Evolutionary conservation across 805 yeast species (phyloP).

Genomic region (Spathaspora hagerdaliae): DNA sequence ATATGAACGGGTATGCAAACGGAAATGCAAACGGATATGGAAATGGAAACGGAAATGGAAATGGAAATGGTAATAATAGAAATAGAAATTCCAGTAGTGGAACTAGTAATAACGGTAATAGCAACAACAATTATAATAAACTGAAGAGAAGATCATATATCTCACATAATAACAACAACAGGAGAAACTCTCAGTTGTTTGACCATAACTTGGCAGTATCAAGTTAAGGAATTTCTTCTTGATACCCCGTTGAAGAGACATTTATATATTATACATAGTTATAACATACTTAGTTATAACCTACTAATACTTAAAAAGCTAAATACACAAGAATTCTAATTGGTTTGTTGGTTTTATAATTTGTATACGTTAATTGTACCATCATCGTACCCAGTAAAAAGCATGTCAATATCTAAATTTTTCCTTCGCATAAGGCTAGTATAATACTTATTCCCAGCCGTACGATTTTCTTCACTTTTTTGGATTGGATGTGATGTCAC

Average conservation of each 20-base stretch:
- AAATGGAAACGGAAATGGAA: background rate
- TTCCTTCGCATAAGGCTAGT: background rate
- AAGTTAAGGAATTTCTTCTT: background rate
- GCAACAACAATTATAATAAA: constrained; percentile 9
- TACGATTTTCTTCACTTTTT: background rate
- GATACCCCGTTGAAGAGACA: background rate
- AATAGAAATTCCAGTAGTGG: constrained; percentile 6
- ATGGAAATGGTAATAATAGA: constrained; percentile 4
- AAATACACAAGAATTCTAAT: background rate
- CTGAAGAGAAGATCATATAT: constrained; percentile 28
- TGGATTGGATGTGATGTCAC: no score
- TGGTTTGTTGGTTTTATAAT: background rate
- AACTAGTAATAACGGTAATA: constrained; percentile 5
- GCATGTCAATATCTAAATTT: constrained; percentile 3
- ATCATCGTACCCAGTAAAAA: constrained; percentile 50
- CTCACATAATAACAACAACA: constrained; percentile 10
- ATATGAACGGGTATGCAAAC: background rate
- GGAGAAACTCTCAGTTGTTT: constrained; percentile 11
- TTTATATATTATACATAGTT: no score
- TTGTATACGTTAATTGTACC: constrained; percentile 45
- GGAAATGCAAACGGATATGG: background rate
- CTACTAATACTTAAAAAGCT: no score
- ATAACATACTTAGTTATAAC: no score
- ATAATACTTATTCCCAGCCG: background rate
- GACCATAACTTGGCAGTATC: constrained; percentile 1